A percentile compares a stretch with the other conserved stretches of the same genome.
Conservation (phyloP, 1,284 basidiomycete species). For the Leccinum fallax region DNA sequence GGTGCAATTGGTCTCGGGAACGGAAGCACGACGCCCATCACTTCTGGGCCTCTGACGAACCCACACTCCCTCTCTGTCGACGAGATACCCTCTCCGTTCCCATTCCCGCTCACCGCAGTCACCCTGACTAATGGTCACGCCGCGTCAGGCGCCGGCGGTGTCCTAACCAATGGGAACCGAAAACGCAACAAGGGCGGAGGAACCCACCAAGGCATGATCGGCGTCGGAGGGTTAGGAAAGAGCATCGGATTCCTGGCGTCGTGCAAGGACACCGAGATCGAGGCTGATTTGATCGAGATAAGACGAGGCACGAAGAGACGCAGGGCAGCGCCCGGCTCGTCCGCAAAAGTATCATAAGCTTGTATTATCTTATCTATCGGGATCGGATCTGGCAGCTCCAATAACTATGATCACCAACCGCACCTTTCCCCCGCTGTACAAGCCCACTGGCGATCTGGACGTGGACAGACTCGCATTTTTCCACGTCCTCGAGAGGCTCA, state of each 20-base stretch:
- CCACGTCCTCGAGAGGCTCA: conserved; percentile 84
- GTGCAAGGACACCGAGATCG: conserved; percentile 68
- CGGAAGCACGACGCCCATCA: conserved; percentile 47
- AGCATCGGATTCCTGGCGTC: conserved; percentile 53
- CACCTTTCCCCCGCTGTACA: conserved; percentile 56
- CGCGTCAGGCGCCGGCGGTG: conserved; percentile 37
- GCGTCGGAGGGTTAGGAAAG: conserved; percentile 66
- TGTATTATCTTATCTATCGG: conserved; percentile 36
- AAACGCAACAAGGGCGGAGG: conserved; percentile 61
- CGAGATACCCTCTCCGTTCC: conserved; percentile 80
- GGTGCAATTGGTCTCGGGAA: conserved; percentile 40
- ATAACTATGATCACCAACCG: conserved; percentile 28
- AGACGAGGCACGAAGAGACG: conserved; percentile 70
- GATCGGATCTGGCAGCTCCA: conserved; percentile 20
- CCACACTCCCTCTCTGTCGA: conserved; percentile 80
- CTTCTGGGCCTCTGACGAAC: conserved; percentile 68
- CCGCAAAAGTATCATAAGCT: conserved; percentile 31
- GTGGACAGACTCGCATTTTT: conserved; percentile 84
- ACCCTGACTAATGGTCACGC: conserved; percentile 33
- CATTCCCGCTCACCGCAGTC: conserved; percentile 65
- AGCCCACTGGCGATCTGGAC: conserved; percentile 55
- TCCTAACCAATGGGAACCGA: conserved; percentile 47
- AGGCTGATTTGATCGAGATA: conserved; percentile 74
- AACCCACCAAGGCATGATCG: conserved; percentile 49
- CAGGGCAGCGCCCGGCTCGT: conserved; percentile 48